These are phyloP conservation scores for Penicillium fuscoglaucum DNA, from an alignment of 2,329 filamentous ascomycete genomes.

Conservation along the genomic window DNA sequence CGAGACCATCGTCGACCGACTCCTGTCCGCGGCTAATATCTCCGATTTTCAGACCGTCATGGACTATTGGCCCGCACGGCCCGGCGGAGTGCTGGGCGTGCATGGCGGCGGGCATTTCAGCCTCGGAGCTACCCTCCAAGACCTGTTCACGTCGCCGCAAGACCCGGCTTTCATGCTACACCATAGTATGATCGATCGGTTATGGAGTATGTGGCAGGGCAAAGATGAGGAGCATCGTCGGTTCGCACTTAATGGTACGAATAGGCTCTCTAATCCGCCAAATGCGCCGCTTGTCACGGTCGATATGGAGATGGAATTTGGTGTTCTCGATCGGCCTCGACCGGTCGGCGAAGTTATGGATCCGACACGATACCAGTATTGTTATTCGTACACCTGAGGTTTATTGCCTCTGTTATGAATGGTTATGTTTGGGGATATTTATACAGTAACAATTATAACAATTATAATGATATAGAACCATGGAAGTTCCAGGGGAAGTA, in stretches of 20 bases:
- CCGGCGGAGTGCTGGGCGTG: slow-evolving; percentile 36
- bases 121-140: slow-evolving; percentile 46
- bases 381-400: slow-evolving; percentile 16
- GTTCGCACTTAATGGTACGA: slow-evolving; percentile 23
- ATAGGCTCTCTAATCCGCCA: slow-evolving; percentile 20
- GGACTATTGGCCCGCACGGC: slow-evolving; percentile 35
- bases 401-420: no score
- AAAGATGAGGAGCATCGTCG: slow-evolving; percentile 14
- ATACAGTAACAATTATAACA: not conserved
- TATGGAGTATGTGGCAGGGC: slow-evolving; percentile 51
- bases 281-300: slow-evolving; percentile 13
- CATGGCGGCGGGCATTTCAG: slow-evolving; percentile 51
- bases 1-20: slow-evolving; percentile 13
- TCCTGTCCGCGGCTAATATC: slow-evolving; percentile 26
- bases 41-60: slow-evolving; percentile 38
- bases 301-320: slow-evolving; percentile 23
- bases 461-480: not conserved
- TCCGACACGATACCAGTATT: slow-evolving; percentile 14
- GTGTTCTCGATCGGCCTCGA: slow-evolving; percentile 15
- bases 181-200: slow-evolving; percentile 49
- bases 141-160: slow-evolving; percentile 47
- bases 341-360: slow-evolving; percentile 23
- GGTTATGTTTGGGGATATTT: not conserved
- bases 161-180: slow-evolving; percentile 52
- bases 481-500: not conserved